Base-by-base conservation (phyloP, 352 stramenopile species). In the Blastocystis sp. region DNA sequence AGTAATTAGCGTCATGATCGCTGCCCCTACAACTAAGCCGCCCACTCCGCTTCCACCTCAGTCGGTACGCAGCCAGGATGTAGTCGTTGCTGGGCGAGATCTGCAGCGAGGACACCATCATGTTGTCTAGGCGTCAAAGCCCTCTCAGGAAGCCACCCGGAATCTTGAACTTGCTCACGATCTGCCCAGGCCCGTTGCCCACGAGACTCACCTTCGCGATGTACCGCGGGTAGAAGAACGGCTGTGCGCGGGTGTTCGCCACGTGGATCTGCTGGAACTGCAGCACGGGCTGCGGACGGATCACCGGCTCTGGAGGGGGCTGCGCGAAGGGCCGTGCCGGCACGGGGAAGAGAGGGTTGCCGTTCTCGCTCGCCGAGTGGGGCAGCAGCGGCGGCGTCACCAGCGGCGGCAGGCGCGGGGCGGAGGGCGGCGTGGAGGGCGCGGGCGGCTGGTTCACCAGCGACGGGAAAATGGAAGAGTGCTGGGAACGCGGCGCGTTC, bases 61-160 rank as follows among this genome's bases (percentile, higher is more conserved):
- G 53, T 61, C 66, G 66, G 23, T 77, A 77, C 0, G 66, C 53
- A 19, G 66, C 43, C 19, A 77, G 19, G 23, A 77, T 77, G 19
- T 61, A 77, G 43, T 77, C 66, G 34, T 77, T 77, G 40, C 66
- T 77, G 19, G 66, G 66, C 2, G 66, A 77, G 40, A 77, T 77
- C 43, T 77, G 66, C 21, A 77, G 43, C 5, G 66, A 77, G 2
- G 66, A 28, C 7, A 77, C 66, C 66, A 77, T 77, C 52, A 43
- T 43, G 60, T 77, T 77, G 9, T 77, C 66, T 77, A 53, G 2
- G 21, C 66, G 21, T 77, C 11, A 9, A 0, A 4, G n/a, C 52
- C 23, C 1, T 43, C 11, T 77, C 19, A n/a, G 1, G 10, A 10
- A 5, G 38, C 66, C 60, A 77, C 66, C 66, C 21, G 66, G 66